Evolutionary conservation across 345 rosid genomes (phyloP).

Genomic region (Gossypium ekmanianum): DNA sequence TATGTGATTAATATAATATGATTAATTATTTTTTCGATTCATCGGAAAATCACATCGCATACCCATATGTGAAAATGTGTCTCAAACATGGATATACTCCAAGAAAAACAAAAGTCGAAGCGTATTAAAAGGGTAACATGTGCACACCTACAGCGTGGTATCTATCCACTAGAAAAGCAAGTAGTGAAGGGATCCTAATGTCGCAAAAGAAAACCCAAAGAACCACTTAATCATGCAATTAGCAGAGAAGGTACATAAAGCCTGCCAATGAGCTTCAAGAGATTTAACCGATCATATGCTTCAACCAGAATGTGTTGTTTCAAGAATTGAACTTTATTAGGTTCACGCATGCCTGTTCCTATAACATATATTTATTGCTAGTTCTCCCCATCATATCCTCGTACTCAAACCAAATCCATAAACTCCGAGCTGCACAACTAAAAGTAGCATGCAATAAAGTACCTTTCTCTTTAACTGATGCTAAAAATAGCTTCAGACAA

Average conservation of each 20-base stretch:
- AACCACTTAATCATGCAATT: constrained; percentile 17
- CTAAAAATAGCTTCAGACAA: constrained; percentile 30
- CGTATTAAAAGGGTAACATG: not conserved
- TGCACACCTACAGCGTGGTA: not conserved
- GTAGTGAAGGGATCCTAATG: not conserved
- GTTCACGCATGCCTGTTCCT: constrained; percentile 13
- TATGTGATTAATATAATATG: too few species aligned
- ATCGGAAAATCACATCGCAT: too few species aligned
- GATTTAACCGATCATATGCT: constrained; percentile 10
- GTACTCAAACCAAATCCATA: constrained; percentile 24
- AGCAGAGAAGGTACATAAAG: constrained; percentile 1
- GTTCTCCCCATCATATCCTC: constrained; percentile 19
- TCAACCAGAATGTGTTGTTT: constrained; percentile 9
- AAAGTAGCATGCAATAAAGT: constrained; percentile 19
- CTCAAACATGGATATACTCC: too few species aligned
- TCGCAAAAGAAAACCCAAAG: not conserved
- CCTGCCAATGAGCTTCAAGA: not conserved
- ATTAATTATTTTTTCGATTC: too few species aligned
- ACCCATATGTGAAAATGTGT: too few species aligned
- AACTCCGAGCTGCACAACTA: constrained; percentile 19
- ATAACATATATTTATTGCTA: constrained; percentile 1
- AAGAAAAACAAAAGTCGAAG: too few species aligned
- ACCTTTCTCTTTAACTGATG: constrained; percentile 26
- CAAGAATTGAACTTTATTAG: constrained; percentile 17
- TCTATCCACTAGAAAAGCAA: not conserved